Evolutionary conservation across 1,284 basidiomycete species (phyloP), one percentile per base, ranked within the genome.

Genomic region (Trametes pubescens): DNA sequence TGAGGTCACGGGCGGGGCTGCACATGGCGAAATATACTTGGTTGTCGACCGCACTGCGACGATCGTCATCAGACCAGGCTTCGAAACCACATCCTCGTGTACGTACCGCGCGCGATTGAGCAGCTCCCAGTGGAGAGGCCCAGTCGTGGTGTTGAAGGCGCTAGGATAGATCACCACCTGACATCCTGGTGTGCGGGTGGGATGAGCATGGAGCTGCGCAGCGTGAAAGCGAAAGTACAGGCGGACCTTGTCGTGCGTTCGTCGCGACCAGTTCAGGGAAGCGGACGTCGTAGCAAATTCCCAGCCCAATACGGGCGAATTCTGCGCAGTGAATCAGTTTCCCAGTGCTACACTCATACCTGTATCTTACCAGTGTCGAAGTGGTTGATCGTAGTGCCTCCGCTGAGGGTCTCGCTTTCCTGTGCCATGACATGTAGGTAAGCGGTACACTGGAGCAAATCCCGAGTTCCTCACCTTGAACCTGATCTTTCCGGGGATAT

Each of bases 211-310:
- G 2, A 16, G 3, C 37, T 38, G 40, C 21, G 13, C 34, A 5
- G 13, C 8, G 48, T n/a, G 6, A 43, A 7, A n/a, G 22, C 18
- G 24, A 48, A 16, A 14, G 51, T 16, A 21, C 37, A 18, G 18
- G 65, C 79, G 44, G 51, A 90, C 94, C 95, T 84, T 90, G 82
- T 57, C 98, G 87, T 35, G 96, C 95, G 55, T 93, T 89, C 65
- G 96, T 92, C 89, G 93, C 93, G 6, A 96, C 91, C 71, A 97
- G 84, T 77, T 99, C 98, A 1, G 97, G 96, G 83, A 99, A 99
- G 51, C 98, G 90, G 34, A 95, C 82, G 71, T 96, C 94, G 71
- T 95, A 96, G 77, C 95, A 98, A 67, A 98, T 95, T 0, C 93
- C 96, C 13, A 98, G 81, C 5, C 95, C 96, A 67, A 98, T 89